Percentiles rank a stretch among this genome's conserved stretches.
These are phyloP conservation scores for Paxillus involutus DNA, from an alignment of 768 basidiomycete species.

Conservation along the genomic window DNA sequence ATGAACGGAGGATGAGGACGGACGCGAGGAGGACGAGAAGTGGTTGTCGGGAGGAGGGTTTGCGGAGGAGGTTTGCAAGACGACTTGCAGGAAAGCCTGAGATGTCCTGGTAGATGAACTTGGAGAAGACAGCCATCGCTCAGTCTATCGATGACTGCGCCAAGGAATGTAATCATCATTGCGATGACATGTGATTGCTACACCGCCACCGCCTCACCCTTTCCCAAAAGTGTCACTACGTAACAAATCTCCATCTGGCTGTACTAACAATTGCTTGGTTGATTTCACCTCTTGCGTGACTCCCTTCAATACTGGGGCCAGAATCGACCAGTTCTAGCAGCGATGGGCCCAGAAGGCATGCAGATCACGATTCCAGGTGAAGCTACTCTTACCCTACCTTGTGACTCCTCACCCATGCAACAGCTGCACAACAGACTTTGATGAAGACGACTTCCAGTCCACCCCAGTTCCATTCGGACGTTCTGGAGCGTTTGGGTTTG, in stretches of 20 bases:
- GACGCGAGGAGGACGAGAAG: slow-evolving; percentile 44
- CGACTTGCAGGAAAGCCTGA: neutral
- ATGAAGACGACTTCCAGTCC: slow-evolving; percentile 66
- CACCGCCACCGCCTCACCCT: no score
- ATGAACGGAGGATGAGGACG: slow-evolving; percentile 52
- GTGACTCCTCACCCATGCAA: neutral
- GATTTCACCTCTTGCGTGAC: neutral
- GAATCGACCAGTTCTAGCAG: neutral
- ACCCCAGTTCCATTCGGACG: slow-evolving; percentile 74
- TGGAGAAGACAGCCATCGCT: slow-evolving; percentile 20
- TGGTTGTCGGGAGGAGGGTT: slow-evolving; percentile 22
- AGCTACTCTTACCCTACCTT: neutral
- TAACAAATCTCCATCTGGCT: no score
- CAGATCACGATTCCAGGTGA: slow-evolving; percentile 51
- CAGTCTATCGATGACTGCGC: neutral
- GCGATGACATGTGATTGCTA: no score
- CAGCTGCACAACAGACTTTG: slow-evolving; percentile 65
- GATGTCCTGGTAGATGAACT: neutral
- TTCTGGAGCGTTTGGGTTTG: slow-evolving; percentile 48
- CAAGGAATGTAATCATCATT: no score
- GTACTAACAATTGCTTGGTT: neutral
- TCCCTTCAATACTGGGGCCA: neutral
- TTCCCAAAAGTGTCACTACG: neutral
- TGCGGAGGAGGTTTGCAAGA: slow-evolving; percentile 3
- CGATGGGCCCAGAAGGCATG: slow-evolving; percentile 39